phyloP scores from a whole-genome alignment of 257 asterid genomes.

The Solanum ossicruentum region DNA sequence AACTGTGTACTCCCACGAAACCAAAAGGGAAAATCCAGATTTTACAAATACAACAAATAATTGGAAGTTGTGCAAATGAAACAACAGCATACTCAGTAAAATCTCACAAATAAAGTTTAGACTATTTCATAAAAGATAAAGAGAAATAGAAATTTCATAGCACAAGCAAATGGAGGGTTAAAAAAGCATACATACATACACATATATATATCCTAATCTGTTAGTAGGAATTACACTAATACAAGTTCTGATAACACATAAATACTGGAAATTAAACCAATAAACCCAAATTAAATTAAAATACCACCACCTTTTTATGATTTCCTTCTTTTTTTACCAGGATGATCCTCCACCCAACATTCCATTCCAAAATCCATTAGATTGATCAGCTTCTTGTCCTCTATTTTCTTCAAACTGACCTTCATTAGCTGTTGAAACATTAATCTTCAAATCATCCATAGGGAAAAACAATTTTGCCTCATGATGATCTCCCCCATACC shows the following conservation, averaged over 20 bases:
- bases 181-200: neutral
- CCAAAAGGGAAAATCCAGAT: neutral
- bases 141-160: neutral
- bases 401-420: conserved; percentile 18
- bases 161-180: neutral
- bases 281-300: neutral
- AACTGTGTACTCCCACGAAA: neutral
- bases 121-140: no score
- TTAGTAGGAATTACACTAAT: neutral
- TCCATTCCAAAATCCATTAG: conserved; percentile 58
- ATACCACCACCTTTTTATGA: neutral
- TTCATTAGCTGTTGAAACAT: neutral
- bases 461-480: conserved; percentile 38
- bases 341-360: conserved; percentile 44
- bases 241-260: neutral
- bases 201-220: neutral
- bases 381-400: conserved; percentile 23
- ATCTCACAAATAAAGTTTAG: no score
- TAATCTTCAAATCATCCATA: conserved; percentile 42
- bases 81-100: no score
- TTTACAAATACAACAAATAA: neutral
- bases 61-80: neutral
- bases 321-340: conserved; percentile 14
- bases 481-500: conserved; percentile 10
- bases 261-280: neutral